Evolutionary conservation across 2,329 filamentous ascomycete genomes (phyloP), one percentile per base, ranked within the genome.

Genomic region (Parastagonospora nodorum): DNA sequence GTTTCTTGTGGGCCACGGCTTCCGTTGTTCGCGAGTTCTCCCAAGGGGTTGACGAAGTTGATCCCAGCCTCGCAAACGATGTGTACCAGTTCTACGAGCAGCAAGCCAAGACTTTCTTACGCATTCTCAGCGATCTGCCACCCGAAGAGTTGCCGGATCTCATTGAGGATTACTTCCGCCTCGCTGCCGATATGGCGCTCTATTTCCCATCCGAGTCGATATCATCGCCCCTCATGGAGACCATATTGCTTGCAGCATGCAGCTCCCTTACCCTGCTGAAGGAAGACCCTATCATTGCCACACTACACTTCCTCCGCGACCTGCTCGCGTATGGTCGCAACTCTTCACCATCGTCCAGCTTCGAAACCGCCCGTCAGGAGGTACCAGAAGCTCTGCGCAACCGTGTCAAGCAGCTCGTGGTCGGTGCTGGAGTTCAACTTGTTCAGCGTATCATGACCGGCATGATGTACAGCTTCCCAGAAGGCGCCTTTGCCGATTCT

Each of bases 391-490:
- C 92, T 60, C 82, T 96, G 19, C 88, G 86, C 60, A 80, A 81
- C 30, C 83, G 87, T 7, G 88, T 97, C 51, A 89, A 88, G 72
- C 82, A 84, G 53, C 82, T 97, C 45, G 77, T 96, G 19, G 58
- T 81, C 2, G 77, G 80, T 1, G 86, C 92, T 57, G 92, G 94
- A 32, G 87, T 91, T 66, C 78, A 85, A 48, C 80, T 99, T 27
- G 87, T 94, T 7, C 93, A 96, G 75, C 89, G 92, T 57, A 87
- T 96, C 50, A 82, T 99, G 78, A 94, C 92, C 1, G 94, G 94
- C 53, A 96, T 99, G 92, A 97, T 99, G 93, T 97, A 97, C 72
- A 95, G 89, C 0, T 99, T 99, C 77, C 95, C 94, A 0, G 85
- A 90, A 37, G 94, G 97, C 73, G 97, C 92, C 76, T 96, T 97